Evolutionary conservation across 2,329 filamentous ascomycete species (phyloP).

Genomic region (Colletotrichum euphorbiae): DNA sequence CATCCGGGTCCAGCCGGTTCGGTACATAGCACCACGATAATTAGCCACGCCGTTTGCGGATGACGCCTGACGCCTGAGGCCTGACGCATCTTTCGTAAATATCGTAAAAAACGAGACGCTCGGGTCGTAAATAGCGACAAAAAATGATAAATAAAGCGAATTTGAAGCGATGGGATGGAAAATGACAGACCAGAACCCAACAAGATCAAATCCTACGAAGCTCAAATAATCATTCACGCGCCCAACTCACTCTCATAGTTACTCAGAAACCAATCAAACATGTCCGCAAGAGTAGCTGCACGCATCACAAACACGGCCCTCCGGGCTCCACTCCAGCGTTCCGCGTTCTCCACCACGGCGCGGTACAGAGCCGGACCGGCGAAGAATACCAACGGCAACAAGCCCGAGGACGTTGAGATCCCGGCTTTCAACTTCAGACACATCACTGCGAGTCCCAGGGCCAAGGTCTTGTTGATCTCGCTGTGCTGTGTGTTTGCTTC

Average conservation of each 20-base stretch:
- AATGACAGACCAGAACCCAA: not conserved
- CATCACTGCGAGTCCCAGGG: constrained; percentile 42
- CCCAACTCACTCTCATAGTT: not conserved
- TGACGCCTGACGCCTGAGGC: not conserved
- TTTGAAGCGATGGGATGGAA: not conserved
- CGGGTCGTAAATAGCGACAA: constrained; percentile 10
- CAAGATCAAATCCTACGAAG: no score
- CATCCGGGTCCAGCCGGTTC: constrained; percentile 9
- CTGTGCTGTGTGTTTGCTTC: constrained; percentile 36
- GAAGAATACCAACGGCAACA: constrained; percentile 15
- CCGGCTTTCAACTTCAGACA: constrained; percentile 42
- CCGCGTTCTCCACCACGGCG: constrained; percentile 33
- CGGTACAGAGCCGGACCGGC: not conserved
- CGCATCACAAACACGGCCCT: constrained; percentile 8
- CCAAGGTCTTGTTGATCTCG: constrained; percentile 35
- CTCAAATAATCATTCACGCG: no score
- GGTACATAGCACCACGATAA: not conserved
- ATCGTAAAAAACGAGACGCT: not conserved
- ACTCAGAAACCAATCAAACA: not conserved
- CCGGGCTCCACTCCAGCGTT: constrained; percentile 3
- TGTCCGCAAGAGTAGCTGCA: constrained; percentile 2
- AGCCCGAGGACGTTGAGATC: constrained; percentile 33
- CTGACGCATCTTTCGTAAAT: constrained; percentile 27
- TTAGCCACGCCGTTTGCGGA: constrained; percentile 1
- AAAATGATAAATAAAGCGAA: not conserved